Base-by-base conservation (phyloP, 768 basidiomycete species). In the Phylloporus scabripes region DNA sequence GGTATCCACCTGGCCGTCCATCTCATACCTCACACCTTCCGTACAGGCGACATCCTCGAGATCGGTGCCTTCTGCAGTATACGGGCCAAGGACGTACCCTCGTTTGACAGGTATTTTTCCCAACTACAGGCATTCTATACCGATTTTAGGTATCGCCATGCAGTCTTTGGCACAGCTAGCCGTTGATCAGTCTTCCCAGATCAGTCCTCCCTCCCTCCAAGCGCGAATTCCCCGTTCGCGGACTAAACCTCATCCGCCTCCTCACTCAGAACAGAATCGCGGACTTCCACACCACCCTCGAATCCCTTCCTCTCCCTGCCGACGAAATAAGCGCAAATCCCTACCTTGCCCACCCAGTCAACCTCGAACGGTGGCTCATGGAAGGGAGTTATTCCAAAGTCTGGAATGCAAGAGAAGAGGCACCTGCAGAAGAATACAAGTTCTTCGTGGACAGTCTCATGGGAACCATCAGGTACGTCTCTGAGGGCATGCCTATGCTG, bases 371-470 rank as follows among this genome's bases (percentile, higher is more conserved):
- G 43, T 97, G 94, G 90, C 78, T 98, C 39, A 99, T 99, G 95
- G 95, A 98, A 67, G 95, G 95, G 33, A 88, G 87, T 60, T 99
- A 98, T 67, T 92, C 90, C 70, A 95, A 95, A 66, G 95, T 97
- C 10, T 99, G 94, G 90, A 83, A 88, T 60, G 94, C 94, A 32
- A 81, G 93, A 56, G 89, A 89, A 55, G 85, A 92, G 59, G 90
- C 93, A 1, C 92, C 94, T 1, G 81, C 88, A 32, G 90, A 92
- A 54, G 95, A 98, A 64, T 96, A 96, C 74, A 90, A 87, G 57
- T 89, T 89, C 73, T 92, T 97, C 59, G 82, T 96, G 9, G 89
- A 94, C 61, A 88, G 88, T 58, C 72, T 96, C 60, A 91, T 96
- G 85, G 86, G 85, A 14, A 97, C 94, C 4, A 94, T 97, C 58